phyloP scores from a whole-genome alignment of 768 basidiomycete species.

The Suillus tomentosus region DNA sequence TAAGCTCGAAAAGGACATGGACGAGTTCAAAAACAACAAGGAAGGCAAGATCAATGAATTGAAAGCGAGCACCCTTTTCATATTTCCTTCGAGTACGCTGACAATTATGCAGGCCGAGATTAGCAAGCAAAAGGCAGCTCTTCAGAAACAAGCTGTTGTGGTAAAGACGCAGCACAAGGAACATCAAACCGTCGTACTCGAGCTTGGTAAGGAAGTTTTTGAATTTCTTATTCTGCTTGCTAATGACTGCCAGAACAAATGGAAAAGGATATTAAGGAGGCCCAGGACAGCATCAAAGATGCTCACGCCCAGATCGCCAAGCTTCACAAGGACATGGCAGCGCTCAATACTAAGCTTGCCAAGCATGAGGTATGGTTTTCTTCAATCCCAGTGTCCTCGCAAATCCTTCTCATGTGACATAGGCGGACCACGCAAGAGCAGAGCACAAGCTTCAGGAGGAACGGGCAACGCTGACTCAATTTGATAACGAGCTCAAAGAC shows the following conservation, averaged over 20 bases:
- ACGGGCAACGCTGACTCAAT: slow-evolving; percentile 82
- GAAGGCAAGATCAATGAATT: slow-evolving; percentile 95
- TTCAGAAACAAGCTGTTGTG: slow-evolving; percentile 78
- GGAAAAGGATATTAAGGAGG: slow-evolving; percentile 31
- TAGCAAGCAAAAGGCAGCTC: slow-evolving; percentile 72
- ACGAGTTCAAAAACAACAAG: slow-evolving; percentile 98
- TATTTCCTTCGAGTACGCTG: neutral
- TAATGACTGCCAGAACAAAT: slow-evolving; percentile 27
- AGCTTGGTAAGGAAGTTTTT: slow-evolving; percentile 66
- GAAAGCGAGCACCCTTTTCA: slow-evolving; percentile 54
- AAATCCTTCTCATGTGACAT: neutral
- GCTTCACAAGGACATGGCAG: slow-evolving; percentile 63
- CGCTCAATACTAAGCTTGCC: slow-evolving; percentile 50
- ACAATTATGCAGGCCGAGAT: slow-evolving; percentile 61
- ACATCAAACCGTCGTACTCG: slow-evolving; percentile 81
- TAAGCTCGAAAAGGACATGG: slow-evolving; percentile 95
- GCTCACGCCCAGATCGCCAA: slow-evolving; percentile 50
- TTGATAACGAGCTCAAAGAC: slow-evolving; percentile 84
- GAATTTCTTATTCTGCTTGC: neutral
- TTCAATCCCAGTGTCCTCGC: neutral
- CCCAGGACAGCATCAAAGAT: slow-evolving; percentile 22
- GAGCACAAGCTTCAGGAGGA: slow-evolving; percentile 80
- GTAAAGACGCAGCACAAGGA: slow-evolving; percentile 92
- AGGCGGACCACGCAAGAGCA: slow-evolving; percentile 64
- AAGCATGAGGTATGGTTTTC: slow-evolving; percentile 25